Percentiles rank a stretch among this genome's conserved stretches.
phyloP scores from a whole-genome alignment of 495 filamentous ascomycete genomes.

The Evansstolkia leycettana region DNA sequence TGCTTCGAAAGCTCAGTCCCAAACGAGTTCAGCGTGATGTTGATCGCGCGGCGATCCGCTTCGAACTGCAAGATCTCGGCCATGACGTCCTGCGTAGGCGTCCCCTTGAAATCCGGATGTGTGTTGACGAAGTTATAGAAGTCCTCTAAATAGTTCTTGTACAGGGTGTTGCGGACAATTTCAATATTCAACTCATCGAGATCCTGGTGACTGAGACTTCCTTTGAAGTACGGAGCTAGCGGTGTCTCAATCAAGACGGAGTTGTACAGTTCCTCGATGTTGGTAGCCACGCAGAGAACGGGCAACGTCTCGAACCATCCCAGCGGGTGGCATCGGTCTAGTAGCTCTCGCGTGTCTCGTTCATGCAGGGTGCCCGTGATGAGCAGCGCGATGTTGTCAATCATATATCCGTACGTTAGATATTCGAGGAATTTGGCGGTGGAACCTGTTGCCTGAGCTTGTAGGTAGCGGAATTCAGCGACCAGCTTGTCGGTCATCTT shows the following conservation, averaged over 20 bases:
- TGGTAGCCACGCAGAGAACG: conserved; percentile 92
- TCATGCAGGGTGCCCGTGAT: conserved; percentile 98
- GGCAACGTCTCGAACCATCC: conserved; percentile 99
- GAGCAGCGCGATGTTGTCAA: conserved; percentile 96
- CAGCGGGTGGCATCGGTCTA: conserved; percentile 92
- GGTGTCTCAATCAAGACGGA: conserved; percentile 94
- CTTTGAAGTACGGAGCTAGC: conserved; percentile 92
- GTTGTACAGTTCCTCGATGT: conserved; percentile 98
- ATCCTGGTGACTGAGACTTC: conserved; percentile 85
- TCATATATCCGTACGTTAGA: conserved; percentile 98
- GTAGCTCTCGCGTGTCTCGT: conserved; percentile 87
- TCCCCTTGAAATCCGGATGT: conserved; percentile 70
- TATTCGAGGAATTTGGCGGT: conserved; percentile 93
- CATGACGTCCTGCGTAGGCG: conserved; percentile 90
- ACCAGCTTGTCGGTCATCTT: conserved; percentile 97
- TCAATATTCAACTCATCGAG: conserved; percentile 99
- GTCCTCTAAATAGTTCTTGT: conserved; percentile 98
- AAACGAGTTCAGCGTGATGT: conserved; percentile 98
- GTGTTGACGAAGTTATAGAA: conserved; percentile 87
- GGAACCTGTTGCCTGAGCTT: conserved; percentile 80
- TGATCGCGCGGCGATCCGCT: conserved; percentile 91
- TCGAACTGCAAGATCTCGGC: conserved; percentile 90
- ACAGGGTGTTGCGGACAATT: conserved; percentile 95
- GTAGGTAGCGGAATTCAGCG: conserved; percentile 90
- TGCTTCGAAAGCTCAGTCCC: conserved; percentile 91